Evolutionary conservation across 352 stramenopile species (phyloP).

Genomic region (Globisporangium viniferum): DNA sequence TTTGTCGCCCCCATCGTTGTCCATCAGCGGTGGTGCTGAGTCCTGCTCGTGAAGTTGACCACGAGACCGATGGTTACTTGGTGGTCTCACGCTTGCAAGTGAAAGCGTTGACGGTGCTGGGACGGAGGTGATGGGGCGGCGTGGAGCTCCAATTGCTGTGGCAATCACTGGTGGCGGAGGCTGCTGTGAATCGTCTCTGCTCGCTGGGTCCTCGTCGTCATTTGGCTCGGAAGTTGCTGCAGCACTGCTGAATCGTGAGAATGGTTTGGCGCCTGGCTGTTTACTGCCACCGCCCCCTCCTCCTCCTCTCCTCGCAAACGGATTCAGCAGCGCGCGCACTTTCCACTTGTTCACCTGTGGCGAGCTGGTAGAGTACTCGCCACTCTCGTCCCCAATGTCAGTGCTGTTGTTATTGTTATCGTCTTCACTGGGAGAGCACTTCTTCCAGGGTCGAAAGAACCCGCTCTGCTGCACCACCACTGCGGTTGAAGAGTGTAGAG

Average conservation of each 20-base stretch:
- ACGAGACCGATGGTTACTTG: not conserved
- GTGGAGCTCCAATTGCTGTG: not conserved
- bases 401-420: conserved; percentile 19
- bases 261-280: not conserved
- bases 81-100: not conserved
- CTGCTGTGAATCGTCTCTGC: conserved; percentile 13
- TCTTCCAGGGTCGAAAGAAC: conserved; percentile 65
- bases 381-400: conserved; percentile 2
- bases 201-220: not conserved
- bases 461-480: conserved; percentile 21
- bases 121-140: conserved; percentile 14
- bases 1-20: not conserved
- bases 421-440: conserved; percentile 16
- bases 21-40: not conserved
- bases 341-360: conserved; percentile 64
- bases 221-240: not conserved
- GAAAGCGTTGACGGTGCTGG: conserved; percentile 8
- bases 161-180: conserved; percentile 1
- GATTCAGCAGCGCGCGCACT: conserved; percentile 59
- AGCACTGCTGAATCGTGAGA: not conserved
- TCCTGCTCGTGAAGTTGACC: not conserved
- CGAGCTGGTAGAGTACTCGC: not conserved
- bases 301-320: conserved; percentile 48
- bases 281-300: not conserved
- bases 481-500: conserved; percentile 4